Base-by-base conservation (phyloP, 1,284 basidiomycete species). In the Phellinidium pouzarii region DNA sequence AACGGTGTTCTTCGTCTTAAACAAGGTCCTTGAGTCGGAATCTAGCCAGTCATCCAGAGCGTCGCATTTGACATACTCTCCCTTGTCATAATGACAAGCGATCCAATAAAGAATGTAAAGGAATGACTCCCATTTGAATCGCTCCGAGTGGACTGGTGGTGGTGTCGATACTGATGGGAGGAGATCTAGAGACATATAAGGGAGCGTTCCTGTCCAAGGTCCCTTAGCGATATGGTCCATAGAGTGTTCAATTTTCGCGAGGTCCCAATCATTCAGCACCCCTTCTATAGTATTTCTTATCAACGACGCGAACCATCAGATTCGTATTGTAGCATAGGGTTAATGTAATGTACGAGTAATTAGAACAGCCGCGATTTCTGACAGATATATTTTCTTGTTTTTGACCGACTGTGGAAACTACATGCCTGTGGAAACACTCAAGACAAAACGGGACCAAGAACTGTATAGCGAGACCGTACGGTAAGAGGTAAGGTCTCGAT, bases 251-350 rank as follows among this genome's bases (percentile, higher is more conserved):
- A 48, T 23, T 20, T 26, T 17, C 5, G 52, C 52, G 17, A 47
- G 44, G 23, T 53, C 52, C 27, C 34, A 53, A 14, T 53, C 52
- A 48, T 41, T 48, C 6, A 53, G n/a, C 8, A 53, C 52, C 12
- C 52, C 52, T 29, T 31, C 27, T 11, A 47, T 20, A 3, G n/a
- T 12, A 6, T 29, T n/a, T 37, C 14, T 53, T 19, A 17, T 17
- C 36, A 17, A 31, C 11, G 14, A 42, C 29, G 31, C 44, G 44
- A 38, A 5, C 14, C 52, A 53, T 47, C 25, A 48, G 25, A 29
- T 48, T 53, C n/a, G n/a, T n/a, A n/a, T n/a, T n/a, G n/a, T n/a
- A n/a, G n/a, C n/a, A n/a, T n/a, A n/a, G n/a, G n/a, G n/a, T n/a
- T n/a, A n/a, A n/a, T n/a, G n/a, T n/a, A n/a, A n/a, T n/a, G n/a